Evolutionary conservation across 352 stramenopile genomes (phyloP).

Genomic region (Phytophthora citrophthora): DNA sequence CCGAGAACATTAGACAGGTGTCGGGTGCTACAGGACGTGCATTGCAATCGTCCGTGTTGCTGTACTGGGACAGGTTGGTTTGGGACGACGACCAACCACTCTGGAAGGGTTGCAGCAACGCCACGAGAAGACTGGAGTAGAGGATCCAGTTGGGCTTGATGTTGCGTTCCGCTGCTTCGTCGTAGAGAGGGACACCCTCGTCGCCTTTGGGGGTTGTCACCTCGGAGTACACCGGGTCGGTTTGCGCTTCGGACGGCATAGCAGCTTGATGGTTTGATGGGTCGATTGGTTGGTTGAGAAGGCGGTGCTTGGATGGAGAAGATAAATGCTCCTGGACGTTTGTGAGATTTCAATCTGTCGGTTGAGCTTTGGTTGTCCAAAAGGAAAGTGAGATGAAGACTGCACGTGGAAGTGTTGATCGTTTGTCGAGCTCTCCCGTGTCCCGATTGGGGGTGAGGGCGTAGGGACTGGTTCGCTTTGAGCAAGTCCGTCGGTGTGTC

Average conservation of each 20-base stretch:
- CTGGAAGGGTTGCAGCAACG: slow-evolving; percentile 54
- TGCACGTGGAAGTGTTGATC: not conserved
- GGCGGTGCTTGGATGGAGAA: not conserved
- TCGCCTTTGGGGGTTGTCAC: slow-evolving; percentile 11
- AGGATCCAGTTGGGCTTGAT: slow-evolving; percentile 26
- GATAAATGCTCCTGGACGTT: not conserved
- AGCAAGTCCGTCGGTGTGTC: not conserved
- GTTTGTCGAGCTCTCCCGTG: not conserved
- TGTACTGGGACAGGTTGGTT: slow-evolving; percentile 60
- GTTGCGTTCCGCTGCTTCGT: slow-evolving; percentile 15
- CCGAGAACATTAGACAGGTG: slow-evolving; percentile 21
- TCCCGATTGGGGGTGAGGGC: not conserved
- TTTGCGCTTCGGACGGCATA: slow-evolving; percentile 17
- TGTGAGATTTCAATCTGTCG: not conserved
- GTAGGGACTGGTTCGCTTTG: too few species aligned
- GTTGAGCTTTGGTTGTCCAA: slow-evolving; percentile 5
- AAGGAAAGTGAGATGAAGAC: slow-evolving; percentile 12
- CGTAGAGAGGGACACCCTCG: slow-evolving; percentile 5
- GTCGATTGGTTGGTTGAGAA: slow-evolving; percentile 1
- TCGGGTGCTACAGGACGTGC: slow-evolving; percentile 16
- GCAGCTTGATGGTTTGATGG: not conserved
- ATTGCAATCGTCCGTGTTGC: slow-evolving; percentile 49
- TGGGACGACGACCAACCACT: slow-evolving; percentile 62
- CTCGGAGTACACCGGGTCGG: slow-evolving; percentile 15
- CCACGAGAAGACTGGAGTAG: slow-evolving; percentile 29